Evolutionary conservation across 2,329 filamentous ascomycete species (phyloP), one percentile per base, ranked within the genome.

Genomic region (Cyanodermella asteris): DNA sequence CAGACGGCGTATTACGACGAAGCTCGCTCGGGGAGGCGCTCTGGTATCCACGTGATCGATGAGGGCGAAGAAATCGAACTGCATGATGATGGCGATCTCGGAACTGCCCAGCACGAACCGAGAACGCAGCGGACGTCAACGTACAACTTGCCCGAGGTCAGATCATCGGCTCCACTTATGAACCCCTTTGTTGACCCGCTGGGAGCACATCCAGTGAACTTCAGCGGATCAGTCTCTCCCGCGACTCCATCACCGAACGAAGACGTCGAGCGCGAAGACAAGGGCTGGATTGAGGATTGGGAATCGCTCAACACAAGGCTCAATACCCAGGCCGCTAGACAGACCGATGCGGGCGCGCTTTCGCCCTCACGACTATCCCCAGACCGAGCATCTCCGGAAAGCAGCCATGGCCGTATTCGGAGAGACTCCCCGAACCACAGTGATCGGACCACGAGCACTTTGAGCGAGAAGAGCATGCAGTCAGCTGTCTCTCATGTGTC

Each of bases 31-130:
- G 55, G 48, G 28, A 52, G 56, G 11, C 53, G 53, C 6, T 56
- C 59, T 16, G 57, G 58, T 3, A 72, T 72, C 14, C 65, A 69
- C 38, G 62, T 64, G 0, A 72, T 72, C 22, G 64, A 68, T 18
- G 63, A 68, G 38, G 46, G 57, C 8, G 66, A 71, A 30, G 66
- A 70, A 32, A n/a, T n/a, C n/a, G n/a, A n/a, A n/a, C n/a, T n/a
- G n/a, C n/a, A n/a, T n/a, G n/a, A n/a, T n/a, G n/a, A n/a, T n/a
- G n/a, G n/a, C n/a, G n/a, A n/a, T n/a, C n/a, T n/a, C n/a, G n/a
- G n/a, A n/a, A n/a, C n/a, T n/a, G n/a, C n/a, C n/a, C n/a, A n/a
- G n/a, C n/a, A n/a, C n/a, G n/a, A n/a, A n/a, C n/a, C n/a, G n/a
- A n/a, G n/a, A n/a, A n/a, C n/a, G n/a, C n/a, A n/a, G n/a, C n/a